Conservation (phyloP, 2,329 filamentous ascomycete species). For the Stagonosporopsis rhizophila region DNA sequence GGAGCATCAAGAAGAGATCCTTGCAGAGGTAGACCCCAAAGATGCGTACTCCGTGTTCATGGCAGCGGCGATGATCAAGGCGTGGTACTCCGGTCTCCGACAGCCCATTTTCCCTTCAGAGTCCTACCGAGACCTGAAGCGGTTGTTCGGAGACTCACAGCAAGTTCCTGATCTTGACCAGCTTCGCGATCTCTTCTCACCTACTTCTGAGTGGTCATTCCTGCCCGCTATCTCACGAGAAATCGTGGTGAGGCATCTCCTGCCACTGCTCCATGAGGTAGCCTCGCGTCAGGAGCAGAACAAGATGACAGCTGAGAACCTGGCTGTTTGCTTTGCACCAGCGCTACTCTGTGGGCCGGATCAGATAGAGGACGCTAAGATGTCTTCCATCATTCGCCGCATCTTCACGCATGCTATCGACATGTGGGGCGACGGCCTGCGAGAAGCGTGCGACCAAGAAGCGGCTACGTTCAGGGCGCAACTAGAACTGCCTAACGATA, state of each 20-base stretch:
- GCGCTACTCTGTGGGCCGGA: conserved; percentile 60
- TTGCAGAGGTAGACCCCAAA: conserved; percentile 55
- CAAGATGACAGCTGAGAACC: conserved; percentile 62
- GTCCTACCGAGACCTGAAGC: conserved; percentile 57
- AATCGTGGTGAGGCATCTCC: conserved; percentile 58
- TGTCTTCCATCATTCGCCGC: conserved; percentile 59
- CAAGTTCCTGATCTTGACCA: conserved; percentile 51
- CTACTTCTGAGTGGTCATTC: conserved; percentile 55
- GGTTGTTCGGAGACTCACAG: conserved; percentile 51
- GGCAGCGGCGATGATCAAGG: conserved; percentile 62
- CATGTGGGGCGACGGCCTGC: conserved; percentile 54
- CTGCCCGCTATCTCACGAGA: conserved; percentile 55
- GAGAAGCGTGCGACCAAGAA: conserved; percentile 52
- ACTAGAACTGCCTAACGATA: conserved; percentile 49
- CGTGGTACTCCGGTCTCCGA: conserved; percentile 62
- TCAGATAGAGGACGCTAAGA: conserved; percentile 62
- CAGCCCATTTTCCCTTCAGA: conserved; percentile 60
- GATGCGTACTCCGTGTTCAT: conserved; percentile 63
- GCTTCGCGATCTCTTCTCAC: conserved; percentile 56
- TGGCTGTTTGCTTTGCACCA: conserved; percentile 63
- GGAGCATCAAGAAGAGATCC: conserved; percentile 50
- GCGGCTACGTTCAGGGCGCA: conserved; percentile 48
- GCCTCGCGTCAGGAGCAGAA: conserved; percentile 56
- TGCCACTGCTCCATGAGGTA: conserved; percentile 59
- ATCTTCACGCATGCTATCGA: conserved; percentile 58